Percentiles rank a stretch among this genome's conserved stretches.
Evolutionary conservation across 2,329 filamentous ascomycete species (phyloP).

Genomic region (Hirsutella minnesotensis): DNA sequence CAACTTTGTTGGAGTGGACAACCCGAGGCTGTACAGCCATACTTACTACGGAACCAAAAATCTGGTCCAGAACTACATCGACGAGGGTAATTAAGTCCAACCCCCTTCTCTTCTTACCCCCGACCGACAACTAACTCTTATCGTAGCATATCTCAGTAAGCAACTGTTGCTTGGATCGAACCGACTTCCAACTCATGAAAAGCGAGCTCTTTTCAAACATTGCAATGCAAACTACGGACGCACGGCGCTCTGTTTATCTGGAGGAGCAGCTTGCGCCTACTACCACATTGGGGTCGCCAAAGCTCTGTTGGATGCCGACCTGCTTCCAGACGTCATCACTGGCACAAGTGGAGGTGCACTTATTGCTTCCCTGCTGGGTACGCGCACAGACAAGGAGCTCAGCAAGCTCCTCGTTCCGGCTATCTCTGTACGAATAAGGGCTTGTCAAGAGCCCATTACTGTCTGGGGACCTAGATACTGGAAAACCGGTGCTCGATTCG

Average conservation of each 20-base stretch:
- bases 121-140: background rate
- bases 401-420: conserved; percentile 76
- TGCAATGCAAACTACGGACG: conserved; percentile 84
- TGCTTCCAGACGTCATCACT: conserved; percentile 88
- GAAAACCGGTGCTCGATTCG: conserved; percentile 85
- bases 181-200: conserved; percentile 58
- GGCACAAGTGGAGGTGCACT: conserved; percentile 91
- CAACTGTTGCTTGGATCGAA: conserved; percentile 56
- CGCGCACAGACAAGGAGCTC: conserved; percentile 83
- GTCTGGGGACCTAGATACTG: conserved; percentile 81
- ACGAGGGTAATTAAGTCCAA: conserved; percentile 71
- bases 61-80: conserved; percentile 77
- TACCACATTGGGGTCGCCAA: conserved; percentile 93
- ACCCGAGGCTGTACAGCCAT: conserved; percentile 87
- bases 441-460: conserved; percentile 65
- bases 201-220: conserved; percentile 74
- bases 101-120: too few relatives aligned
- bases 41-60: conserved; percentile 98
- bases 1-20: conserved; percentile 93
- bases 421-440: conserved; percentile 72
- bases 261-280: conserved; percentile 88
- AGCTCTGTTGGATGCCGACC: conserved; percentile 72
- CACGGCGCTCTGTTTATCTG: conserved; percentile 84
- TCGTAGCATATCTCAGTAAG: conserved; percentile 50
- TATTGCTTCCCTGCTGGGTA: conserved; percentile 76